phyloP scores from a whole-genome alignment of 2,329 filamentous ascomycete genomes.

The Botryosphaeria dothidea region DNA sequence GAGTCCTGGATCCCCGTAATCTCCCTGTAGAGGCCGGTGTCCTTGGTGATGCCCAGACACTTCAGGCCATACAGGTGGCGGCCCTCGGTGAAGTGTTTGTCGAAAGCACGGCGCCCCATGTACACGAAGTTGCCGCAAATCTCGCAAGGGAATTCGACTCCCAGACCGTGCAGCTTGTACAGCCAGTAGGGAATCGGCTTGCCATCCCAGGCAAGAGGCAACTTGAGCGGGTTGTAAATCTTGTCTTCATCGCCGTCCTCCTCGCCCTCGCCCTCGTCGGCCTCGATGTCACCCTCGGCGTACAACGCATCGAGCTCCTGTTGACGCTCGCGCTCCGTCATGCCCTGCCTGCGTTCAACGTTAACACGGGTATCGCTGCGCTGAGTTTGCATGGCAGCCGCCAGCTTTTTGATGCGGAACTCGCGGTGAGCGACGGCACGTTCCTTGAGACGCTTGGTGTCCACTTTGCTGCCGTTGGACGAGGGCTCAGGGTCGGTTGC shows the following conservation, averaged over 20 bases:
- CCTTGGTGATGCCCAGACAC: conserved; percentile 78
- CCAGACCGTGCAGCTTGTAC: conserved; percentile 93
- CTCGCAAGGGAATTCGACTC: conserved; percentile 93
- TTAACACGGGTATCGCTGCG: conserved; percentile 89
- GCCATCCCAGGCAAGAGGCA: conserved; percentile 95
- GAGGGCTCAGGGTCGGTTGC: conserved; percentile 21
- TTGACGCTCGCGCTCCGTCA: conserved; percentile 94
- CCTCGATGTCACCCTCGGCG: conserved; percentile 55
- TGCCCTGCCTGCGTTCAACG: conserved; percentile 92
- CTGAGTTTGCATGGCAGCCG: conserved; percentile 80
- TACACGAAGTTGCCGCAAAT: conserved; percentile 94
- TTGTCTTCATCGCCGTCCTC: conserved; percentile 74
- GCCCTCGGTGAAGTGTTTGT: conserved; percentile 97
- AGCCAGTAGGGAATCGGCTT: conserved; percentile 95
- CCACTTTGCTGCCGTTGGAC: neutral
- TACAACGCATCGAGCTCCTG: conserved; percentile 90
- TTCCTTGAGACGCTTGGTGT: conserved; percentile 65
- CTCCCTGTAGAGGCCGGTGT: conserved; percentile 82
- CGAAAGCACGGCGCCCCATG: conserved; percentile 92
- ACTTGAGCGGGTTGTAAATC: conserved; percentile 94
- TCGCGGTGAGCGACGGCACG: conserved; percentile 88
- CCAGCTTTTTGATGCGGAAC: conserved; percentile 76
- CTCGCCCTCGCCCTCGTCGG: conserved; percentile 56
- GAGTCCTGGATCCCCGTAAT: conserved; percentile 93
- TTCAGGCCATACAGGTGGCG: conserved; percentile 92